These are phyloP conservation scores for Neopestalotiopsis rosae DNA, from an alignment of 2,329 filamentous ascomycete genomes.

Conservation along the genomic window DNA sequence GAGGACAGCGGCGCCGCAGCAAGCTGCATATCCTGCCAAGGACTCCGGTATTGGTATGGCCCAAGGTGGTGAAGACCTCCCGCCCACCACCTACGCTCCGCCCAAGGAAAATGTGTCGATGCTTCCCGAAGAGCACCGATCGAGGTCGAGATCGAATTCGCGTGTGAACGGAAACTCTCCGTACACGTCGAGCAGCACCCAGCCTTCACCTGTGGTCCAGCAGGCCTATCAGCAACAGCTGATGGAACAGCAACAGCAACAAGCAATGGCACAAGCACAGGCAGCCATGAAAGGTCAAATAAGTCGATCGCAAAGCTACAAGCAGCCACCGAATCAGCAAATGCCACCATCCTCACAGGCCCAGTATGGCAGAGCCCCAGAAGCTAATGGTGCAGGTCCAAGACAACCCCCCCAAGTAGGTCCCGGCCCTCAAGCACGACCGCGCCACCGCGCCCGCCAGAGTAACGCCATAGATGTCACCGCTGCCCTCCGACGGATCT, in stretches of 20 bases:
- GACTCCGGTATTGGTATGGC: conserved; percentile 69
- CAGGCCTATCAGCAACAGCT: conserved; percentile 66
- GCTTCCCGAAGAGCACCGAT: conserved; percentile 71
- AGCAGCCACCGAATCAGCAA: conserved; percentile 59
- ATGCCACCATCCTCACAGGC: conserved; percentile 60
- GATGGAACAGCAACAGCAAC: conserved; percentile 84
- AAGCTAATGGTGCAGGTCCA: conserved; percentile 34
- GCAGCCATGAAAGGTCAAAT: conserved; percentile 76
- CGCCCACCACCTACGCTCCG: conserved; percentile 46
- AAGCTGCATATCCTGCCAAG: conserved; percentile 61
- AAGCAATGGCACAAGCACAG: conserved; percentile 80
- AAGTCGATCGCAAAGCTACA: conserved; percentile 76
- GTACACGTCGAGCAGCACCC: conserved; percentile 52
- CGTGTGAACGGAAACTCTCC: conserved; percentile 60
- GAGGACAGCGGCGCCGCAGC: conserved; percentile 54
- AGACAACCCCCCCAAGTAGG: conserved; percentile 42
- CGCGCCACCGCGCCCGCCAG: conserved; percentile 78
- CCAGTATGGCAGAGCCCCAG: conserved; percentile 32
- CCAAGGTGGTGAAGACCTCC: conserved; percentile 61
- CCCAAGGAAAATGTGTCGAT: conserved; percentile 63
- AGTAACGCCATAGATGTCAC: conserved; percentile 85
- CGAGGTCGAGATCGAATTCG: conserved; percentile 73
- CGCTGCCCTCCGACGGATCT: conserved; percentile 84
- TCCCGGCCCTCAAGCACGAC: conserved; percentile 60
- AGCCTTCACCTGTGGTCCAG: conserved; percentile 45